Evolutionary conservation across 257 asterid genomes (phyloP), one percentile per base, ranked within the genome.

Genomic region (Solanum peruvianum): DNA sequence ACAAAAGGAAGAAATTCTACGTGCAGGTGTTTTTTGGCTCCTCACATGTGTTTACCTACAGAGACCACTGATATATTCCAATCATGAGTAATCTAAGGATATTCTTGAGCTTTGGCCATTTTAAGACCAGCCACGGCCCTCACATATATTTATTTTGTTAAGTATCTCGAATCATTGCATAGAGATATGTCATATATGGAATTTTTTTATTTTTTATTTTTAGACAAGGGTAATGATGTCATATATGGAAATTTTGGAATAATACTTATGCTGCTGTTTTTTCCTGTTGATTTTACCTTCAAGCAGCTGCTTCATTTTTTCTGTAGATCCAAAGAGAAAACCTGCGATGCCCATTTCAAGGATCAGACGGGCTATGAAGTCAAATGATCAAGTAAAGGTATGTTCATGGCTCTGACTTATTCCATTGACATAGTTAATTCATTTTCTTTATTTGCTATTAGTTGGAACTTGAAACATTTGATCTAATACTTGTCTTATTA

Each of bases 321-420:
- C 83, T 85, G 85, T 47, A 91, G 95, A 89, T 42, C 64, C 42
- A 4, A 88, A 89, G 67, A 84, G 72, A 37, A 78, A 77, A 20
- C 87, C 86, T 27, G 25, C 25, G 33, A 87, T 91, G 11, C 95
- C 93, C 69, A 49, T 91, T 42, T 88, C 92, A 84, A 91, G 95
- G 45, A 75, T 91, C 72, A 93, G 84, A 88, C 89, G 86, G 85
- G 87, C 85, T 27, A 91, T 89, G 78, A 92, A 93, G 86, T 87
- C 92, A 20, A 89, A 88, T 25, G 86, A 83, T 81, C 84, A 87
- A 31, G 92, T 91, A 14, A 87, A 89, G 92, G 95, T 92, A 27
- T 47, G 66, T 27, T 80, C 44, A 4, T 45, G 84, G 64, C 39
- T 78, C 23, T 78, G 42, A 45, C 39, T 78, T 73, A 39, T 16